These are phyloP conservation scores for Senna siamea DNA, from an alignment of 306 rosid species.

Conservation along the genomic window DNA sequence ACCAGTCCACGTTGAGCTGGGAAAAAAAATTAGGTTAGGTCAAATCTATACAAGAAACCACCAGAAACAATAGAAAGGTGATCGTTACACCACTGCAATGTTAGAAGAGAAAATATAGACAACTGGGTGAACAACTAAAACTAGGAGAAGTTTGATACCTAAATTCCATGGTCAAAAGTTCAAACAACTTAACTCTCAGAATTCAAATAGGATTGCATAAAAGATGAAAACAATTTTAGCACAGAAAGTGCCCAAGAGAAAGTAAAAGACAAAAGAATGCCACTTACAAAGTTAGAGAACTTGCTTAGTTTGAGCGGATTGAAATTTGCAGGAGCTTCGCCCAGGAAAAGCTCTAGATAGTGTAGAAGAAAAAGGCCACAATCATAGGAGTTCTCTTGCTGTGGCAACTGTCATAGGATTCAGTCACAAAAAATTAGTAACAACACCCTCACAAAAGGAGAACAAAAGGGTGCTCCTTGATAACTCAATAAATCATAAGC, in stretches of 20 bases:
- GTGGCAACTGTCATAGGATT: conserved; percentile 66
- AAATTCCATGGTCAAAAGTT: not conserved
- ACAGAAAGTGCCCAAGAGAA: not conserved
- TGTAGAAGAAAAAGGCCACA: conserved; percentile 89
- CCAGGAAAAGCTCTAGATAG: conserved; percentile 74
- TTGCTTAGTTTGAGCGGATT: conserved; percentile 63
- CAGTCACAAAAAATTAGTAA: conserved; percentile 27
- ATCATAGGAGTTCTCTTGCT: conserved; percentile 76
- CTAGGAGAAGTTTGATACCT: not conserved
- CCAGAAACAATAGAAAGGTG: conserved; percentile 22
- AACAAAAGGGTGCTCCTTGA: not conserved
- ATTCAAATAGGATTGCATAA: not conserved
- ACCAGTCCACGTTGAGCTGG: conserved; percentile 81
- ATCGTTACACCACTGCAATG: not conserved
- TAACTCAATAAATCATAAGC: not conserved
- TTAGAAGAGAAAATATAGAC: not conserved
- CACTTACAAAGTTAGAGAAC: conserved; percentile 75
- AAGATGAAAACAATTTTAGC: not conserved
- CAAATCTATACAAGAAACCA: conserved; percentile 14
- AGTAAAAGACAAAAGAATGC: not conserved
- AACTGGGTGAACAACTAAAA: not conserved
- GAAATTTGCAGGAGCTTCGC: conserved; percentile 66
- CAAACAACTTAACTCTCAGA: not conserved
- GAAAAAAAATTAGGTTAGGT: conserved; percentile 19
- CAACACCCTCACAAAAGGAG: conserved; percentile 6